Percentiles rank a stretch among this genome's conserved stretches.
Conservation (phyloP, 164 flowering plant genomes). For the Buxus sempervirens region DNA sequence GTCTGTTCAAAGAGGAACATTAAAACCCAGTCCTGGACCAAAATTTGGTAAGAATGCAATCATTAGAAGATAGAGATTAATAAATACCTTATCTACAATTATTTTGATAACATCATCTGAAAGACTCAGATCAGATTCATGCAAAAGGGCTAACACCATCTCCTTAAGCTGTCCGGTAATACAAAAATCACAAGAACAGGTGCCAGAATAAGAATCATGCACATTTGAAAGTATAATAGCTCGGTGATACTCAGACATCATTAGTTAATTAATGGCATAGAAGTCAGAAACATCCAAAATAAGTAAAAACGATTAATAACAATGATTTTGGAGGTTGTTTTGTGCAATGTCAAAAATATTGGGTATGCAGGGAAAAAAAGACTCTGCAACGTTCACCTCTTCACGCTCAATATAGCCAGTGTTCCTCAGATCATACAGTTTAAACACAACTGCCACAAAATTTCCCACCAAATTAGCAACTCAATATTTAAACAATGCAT, state of each 20-base stretch:
- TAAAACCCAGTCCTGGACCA: slow-evolving; percentile 1
- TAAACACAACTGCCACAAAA: slow-evolving; percentile 65
- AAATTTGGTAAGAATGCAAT: neutral
- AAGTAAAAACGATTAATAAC: no score
- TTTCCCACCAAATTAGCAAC: slow-evolving; percentile 2
- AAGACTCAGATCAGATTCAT: slow-evolving; percentile 67
- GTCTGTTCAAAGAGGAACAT: slow-evolving; percentile 32
- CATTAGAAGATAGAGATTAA: neutral
- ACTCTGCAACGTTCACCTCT: slow-evolving; percentile 45
- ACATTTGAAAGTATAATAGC: neutral
- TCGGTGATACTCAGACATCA: neutral
- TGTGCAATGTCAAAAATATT: neutral
- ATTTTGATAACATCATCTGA: slow-evolving; percentile 62
- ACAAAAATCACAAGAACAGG: neutral
- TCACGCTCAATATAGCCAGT: slow-evolving; percentile 81
- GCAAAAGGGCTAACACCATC: slow-evolving; percentile 80
- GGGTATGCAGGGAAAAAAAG: neutral
- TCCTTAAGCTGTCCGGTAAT: slow-evolving; percentile 36
- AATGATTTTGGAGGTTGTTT: neutral
- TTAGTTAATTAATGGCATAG: neutral
- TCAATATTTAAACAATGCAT: neutral
- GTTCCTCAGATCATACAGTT: slow-evolving; percentile 62
- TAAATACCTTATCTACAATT: slow-evolving; percentile 51
- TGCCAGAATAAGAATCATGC: slow-evolving; percentile 4
- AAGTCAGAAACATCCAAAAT: neutral